phyloP scores from a whole-genome alignment of 139 green algal genomes.

The Gonium pectorale region DNA sequence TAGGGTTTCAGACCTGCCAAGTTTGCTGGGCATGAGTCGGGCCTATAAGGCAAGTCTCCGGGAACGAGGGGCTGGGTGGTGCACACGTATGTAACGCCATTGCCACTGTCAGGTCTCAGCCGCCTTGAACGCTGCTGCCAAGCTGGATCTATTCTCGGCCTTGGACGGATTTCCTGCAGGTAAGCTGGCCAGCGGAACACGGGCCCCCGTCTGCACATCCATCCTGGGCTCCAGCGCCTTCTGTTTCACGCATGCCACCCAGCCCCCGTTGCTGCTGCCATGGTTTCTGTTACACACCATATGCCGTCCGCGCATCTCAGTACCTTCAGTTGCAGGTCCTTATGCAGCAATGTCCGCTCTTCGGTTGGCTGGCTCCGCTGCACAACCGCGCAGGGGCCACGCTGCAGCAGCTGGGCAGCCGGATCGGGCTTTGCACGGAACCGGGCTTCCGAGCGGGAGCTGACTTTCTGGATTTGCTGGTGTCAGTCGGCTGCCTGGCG shows the following conservation, averaged over 20 bases:
- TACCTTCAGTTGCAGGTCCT: too few relatives aligned
- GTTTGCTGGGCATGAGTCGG: slow-evolving; percentile 5
- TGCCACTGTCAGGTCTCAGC: slow-evolving; percentile 24
- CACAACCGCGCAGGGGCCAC: slow-evolving; percentile 10
- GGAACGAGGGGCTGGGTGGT: neutral
- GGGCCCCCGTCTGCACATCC: too few relatives aligned
- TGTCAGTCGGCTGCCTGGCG: slow-evolving; percentile 27
- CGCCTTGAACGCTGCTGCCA: slow-evolving; percentile 11
- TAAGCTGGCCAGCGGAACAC: too few relatives aligned
- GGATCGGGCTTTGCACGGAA: neutral
- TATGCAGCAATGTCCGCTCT: too few relatives aligned
- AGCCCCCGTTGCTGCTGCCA: too few relatives aligned
- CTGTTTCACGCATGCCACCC: too few relatives aligned
- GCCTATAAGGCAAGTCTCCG: slow-evolving; percentile 13
- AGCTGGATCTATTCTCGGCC: slow-evolving; percentile 27
- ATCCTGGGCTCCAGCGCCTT: too few relatives aligned
- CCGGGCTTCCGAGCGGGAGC: slow-evolving; percentile 27
- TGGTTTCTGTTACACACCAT: too few relatives aligned
- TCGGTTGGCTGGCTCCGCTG: neutral
- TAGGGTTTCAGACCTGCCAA: too few relatives aligned
- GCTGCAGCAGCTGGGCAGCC: neutral
- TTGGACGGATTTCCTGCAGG: too few relatives aligned
- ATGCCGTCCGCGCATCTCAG: too few relatives aligned
- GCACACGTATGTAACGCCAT: neutral
- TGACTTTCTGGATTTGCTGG: slow-evolving; percentile 53